These are phyloP conservation scores for Blastomyces silverae DNA, from an alignment of 2,329 filamentous ascomycete genomes.

Conservation along the genomic window DNA sequence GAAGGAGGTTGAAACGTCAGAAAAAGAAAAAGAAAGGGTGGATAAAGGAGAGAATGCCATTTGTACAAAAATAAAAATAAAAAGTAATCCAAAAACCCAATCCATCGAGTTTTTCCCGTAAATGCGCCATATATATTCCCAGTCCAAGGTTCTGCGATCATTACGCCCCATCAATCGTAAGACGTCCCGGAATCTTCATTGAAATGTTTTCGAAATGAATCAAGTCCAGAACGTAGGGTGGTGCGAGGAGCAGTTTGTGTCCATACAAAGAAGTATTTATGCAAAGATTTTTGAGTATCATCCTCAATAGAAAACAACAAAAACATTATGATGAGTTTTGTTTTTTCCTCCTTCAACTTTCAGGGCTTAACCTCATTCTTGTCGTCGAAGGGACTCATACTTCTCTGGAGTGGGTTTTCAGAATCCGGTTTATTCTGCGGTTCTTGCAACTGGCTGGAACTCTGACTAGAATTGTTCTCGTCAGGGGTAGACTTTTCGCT, in stretches of 20 bases:
- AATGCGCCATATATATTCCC: constrained; percentile 10
- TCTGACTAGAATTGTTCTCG: constrained; percentile 24
- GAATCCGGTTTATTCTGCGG: constrained; percentile 17
- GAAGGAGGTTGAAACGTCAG: neutral
- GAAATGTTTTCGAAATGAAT: neutral
- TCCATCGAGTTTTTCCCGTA: neutral
- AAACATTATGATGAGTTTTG: neutral
- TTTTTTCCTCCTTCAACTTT: neutral
- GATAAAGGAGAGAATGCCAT: neutral
- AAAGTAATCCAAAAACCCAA: constrained; percentile 1
- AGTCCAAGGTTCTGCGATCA: constrained; percentile 8
- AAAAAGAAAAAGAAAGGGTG: neutral
- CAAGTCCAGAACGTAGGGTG: constrained; percentile 6
- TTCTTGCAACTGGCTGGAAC: constrained; percentile 29
- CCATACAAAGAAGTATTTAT: neutral
- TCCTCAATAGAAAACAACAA: neutral
- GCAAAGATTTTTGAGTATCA: neutral
- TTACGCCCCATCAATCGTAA: constrained; percentile 10
- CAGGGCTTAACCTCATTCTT: constrained; percentile 36
- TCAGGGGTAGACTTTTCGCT: constrained; percentile 11
- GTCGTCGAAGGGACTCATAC: constrained; percentile 41
- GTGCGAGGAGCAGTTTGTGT: constrained; percentile 8
- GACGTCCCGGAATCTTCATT: constrained; percentile 4
- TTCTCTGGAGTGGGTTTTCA: constrained; percentile 21
- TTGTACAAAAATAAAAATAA: neutral